Evolutionary conservation across 352 stramenopile genomes (phyloP), one percentile per base, ranked within the genome.

Genomic region (Phytopythium litorale): DNA sequence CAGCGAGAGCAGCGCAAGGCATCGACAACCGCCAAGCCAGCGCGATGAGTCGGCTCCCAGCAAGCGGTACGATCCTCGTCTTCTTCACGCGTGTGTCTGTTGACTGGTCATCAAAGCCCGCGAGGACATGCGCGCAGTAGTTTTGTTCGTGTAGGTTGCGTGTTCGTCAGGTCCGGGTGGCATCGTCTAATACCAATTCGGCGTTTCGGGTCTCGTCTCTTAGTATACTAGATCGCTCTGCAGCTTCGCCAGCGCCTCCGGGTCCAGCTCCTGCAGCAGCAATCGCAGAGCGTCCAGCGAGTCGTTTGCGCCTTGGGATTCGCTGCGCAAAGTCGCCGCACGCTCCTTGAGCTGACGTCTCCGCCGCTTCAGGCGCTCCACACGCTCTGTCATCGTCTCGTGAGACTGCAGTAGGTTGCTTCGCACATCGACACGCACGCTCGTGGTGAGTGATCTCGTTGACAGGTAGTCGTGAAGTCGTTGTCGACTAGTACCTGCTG

Each of bases 211-310:
- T 18, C 18, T 1, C 42, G 6, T 25, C 8, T 28, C 18, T 19
- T 35, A 49, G 12, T 16, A 23, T 1, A 23, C 32, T 16, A 66
- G 28, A 33, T 65, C 45, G 16, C 12, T 43, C n/a, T 68, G 56
- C 0, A 73, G 54, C 23, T 62, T 54, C 18, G 46, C 62, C 11
- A 75, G 35, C 7, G 63, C 50, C 21, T 50, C 28, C 38, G 77
- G 70, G 35, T 87, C 68, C 9, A 86, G 33, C 23, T 81, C 46
- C n/a, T 71, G 46, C 4, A 88, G 67, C 52, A 91, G 53, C 55
- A 70, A 57, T 9, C 67, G 68, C 65, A 88, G 71, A 11, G 66
- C 67, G 12, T 79, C 70, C 30, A 87, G 55, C 1, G 75, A 71
- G 13, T 60, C 70, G 32, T 65, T 70, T 21, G 79, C 30, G 8